Base-by-base conservation (phyloP, 192 early-diverging fungal genomes). In the Coemansia nantahalensis region DNA sequence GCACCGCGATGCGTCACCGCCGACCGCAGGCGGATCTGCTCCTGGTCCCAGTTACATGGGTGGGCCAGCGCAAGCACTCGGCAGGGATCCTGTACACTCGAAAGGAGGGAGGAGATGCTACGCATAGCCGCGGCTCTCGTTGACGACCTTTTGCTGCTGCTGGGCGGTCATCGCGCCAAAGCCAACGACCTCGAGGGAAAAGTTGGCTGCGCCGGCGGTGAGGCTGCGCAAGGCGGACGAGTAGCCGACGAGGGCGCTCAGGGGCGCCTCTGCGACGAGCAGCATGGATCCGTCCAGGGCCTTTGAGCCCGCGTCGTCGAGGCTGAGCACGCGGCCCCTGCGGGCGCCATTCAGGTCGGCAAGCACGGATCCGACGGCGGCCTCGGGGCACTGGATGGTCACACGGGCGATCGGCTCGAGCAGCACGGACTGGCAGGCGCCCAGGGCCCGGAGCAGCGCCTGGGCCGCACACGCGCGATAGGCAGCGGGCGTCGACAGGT, bases 401-500 rank as follows among this genome's bases (percentile, higher is more conserved):
- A 92, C 79, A 48, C 84, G 74, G 81, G 94, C 93, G 46, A 95
- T 78, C 2, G 95, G 95, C 59, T 98, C 91, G 3, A 93, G 65
- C 41, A 95, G 46, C 35, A 18, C 22, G 1, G 65, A 52, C 11
- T 57, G 45, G 18, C 60, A 63, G 21, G 60, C 51, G 5, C 54
- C 47, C 21, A 89, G 48, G 1, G 86, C 86, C 42, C 82, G 66
- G 8, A 54, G 60, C n/a, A 86, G 62, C 12, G 83, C 84, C 15
- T 82, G 79, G n/a, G 79, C 77, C 1, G 82, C 83, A 54, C 84
- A 83, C 3, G 83, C 67, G 1, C 86, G 77, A 22, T 83, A 82
- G 5, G 87, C 84, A 0, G 80, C 68, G 2, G 76, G 57, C 0
- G 84, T 84, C 2, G 84, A 81, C 19, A 85, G 65, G 1, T 57